These are phyloP conservation scores for Coemansia sp. DNA, from an alignment of 192 early-diverging fungal genomes.

Conservation along the genomic window DNA sequence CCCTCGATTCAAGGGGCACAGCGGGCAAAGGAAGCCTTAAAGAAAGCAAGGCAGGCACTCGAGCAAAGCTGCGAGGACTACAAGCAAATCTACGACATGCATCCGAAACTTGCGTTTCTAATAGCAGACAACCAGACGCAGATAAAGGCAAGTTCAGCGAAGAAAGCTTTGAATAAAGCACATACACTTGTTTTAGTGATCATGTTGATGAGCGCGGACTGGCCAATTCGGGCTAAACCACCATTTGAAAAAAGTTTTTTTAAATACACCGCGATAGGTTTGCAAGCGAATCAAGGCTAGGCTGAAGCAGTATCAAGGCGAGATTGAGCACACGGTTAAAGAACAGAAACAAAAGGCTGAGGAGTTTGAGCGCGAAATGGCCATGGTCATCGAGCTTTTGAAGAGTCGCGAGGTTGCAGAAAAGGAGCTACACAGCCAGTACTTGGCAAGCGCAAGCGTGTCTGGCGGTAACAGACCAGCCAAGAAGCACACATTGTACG, in stretches of 20 bases:
- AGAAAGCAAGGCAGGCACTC: slow-evolving; percentile 22
- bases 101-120: slow-evolving; percentile 47
- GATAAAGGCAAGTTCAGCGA: slow-evolving; percentile 4
- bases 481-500: slow-evolving; percentile 47
- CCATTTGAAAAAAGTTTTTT: no score
- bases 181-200: no score
- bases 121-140: slow-evolving; percentile 42
- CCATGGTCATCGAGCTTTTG: slow-evolving; percentile 45
- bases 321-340: slow-evolving; percentile 23
- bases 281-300: slow-evolving; percentile 23
- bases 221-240: no score
- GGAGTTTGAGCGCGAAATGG: slow-evolving; percentile 41
- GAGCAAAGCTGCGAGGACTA: slow-evolving; percentile 35
- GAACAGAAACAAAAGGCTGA: slow-evolving; percentile 29
- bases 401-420: slow-evolving; percentile 48
- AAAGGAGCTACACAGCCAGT: slow-evolving; percentile 40
- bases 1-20: slow-evolving; percentile 51
- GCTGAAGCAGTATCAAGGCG: slow-evolving; percentile 23
- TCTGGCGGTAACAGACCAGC: background rate
- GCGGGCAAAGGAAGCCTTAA: slow-evolving; percentile 19
- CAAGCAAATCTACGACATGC: slow-evolving; percentile 30
- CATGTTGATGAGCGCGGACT: no score
- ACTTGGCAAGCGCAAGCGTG: background rate
- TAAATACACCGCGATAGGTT: background rate
- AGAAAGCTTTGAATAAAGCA: background rate